phyloP scores from a whole-genome alignment of 1,284 basidiomycete species.

The Tilletia indica region DNA sequence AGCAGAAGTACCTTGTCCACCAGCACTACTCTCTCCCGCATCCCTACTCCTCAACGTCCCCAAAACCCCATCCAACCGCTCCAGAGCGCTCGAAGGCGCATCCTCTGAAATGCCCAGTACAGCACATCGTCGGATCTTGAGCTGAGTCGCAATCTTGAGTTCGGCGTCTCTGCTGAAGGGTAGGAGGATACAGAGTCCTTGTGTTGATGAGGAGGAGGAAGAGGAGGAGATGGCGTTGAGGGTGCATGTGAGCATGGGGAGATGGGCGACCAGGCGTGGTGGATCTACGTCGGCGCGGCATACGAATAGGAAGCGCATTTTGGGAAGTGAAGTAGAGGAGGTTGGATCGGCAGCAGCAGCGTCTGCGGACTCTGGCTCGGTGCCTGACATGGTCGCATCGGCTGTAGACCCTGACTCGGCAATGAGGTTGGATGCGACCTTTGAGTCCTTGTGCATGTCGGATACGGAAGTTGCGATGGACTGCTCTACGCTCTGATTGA shows the following conservation, averaged over 20 bases:
- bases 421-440: too few relatives aligned
- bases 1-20: neutral
- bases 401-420: neutral
- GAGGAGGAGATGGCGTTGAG: conserved; percentile 22
- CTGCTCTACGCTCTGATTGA: conserved; percentile 20
- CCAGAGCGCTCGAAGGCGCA: neutral
- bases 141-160: conserved; percentile 23
- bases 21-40: neutral
- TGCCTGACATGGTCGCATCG: too few relatives aligned
- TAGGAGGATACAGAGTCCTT: conserved; percentile 19
- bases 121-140: conserved; percentile 22
- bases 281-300: conserved; percentile 25
- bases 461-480: neutral
- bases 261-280: conserved; percentile 22
- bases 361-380: too few relatives aligned
- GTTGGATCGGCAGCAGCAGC: too few relatives aligned
- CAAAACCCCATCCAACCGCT: neutral
- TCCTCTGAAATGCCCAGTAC: conserved; percentile 13
- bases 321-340: neutral
- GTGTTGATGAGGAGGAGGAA: too few relatives aligned
- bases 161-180: conserved; percentile 25
- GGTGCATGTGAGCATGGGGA: conserved; percentile 27
- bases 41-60: neutral
- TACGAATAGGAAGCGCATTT: conserved; percentile 21
- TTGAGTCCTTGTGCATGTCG: neutral